A percentile compares a stretch with the other conserved stretches of the same genome.
Evolutionary conservation across 2,329 filamentous ascomycete species (phyloP).

Genomic region (Fusarium sororula): DNA sequence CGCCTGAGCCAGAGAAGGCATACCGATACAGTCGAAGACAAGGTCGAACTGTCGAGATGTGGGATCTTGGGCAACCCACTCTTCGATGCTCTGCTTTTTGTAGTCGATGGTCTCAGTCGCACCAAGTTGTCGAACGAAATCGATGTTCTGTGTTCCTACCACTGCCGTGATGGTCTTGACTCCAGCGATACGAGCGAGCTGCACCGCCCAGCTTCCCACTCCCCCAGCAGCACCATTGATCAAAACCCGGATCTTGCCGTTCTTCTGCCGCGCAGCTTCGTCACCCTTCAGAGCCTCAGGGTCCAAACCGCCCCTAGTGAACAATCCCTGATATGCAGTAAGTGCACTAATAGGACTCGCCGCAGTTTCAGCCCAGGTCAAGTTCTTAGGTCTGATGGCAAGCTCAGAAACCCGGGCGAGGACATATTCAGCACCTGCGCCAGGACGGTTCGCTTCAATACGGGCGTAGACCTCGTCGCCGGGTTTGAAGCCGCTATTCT

Average conservation of each 20-base stretch:
- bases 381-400: constrained; percentile 44
- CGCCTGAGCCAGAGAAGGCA: neutral
- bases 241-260: neutral
- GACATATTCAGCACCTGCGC: constrained; percentile 16
- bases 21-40: constrained; percentile 29
- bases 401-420: constrained; percentile 42
- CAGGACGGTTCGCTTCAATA: constrained; percentile 20
- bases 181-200: constrained; percentile 19
- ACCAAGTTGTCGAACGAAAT: constrained; percentile 5
- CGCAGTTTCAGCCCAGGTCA: constrained; percentile 49
- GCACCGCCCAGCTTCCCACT: constrained; percentile 25
- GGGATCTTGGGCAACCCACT: constrained; percentile 11
- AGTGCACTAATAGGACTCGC: constrained; percentile 52
- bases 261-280: neutral
- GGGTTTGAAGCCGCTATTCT: constrained; percentile 32
- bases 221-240: constrained; percentile 21
- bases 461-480: constrained; percentile 29
- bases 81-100: constrained; percentile 15
- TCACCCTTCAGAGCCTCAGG: neutral
- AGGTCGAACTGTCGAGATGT: constrained; percentile 13
- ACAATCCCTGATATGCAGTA: constrained; percentile 52
- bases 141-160: constrained; percentile 2
- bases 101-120: constrained; percentile 25
- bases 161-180: neutral
- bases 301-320: constrained; percentile 29